A percentile compares a stretch with the other conserved stretches of the same genome.
Conservation (phyloP, 177 flowering plant species). For the Vitis hybrid region DNA sequence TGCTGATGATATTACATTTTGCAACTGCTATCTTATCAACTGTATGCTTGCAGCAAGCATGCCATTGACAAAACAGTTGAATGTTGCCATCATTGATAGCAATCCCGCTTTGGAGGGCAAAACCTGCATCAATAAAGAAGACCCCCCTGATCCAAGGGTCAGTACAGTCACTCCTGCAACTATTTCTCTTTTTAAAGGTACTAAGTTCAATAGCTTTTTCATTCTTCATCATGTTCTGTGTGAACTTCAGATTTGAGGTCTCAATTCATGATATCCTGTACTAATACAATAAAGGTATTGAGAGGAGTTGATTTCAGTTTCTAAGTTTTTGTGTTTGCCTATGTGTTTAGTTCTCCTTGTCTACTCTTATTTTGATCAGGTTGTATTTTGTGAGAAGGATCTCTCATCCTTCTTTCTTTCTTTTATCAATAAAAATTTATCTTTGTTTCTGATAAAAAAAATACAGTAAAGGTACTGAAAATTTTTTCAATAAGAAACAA, state of each 20-base stretch:
- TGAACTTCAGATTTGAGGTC: not conserved
- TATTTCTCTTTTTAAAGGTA: conserved; percentile 88
- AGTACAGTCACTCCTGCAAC: conserved; percentile 93
- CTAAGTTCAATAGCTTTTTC: not conserved
- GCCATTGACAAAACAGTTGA: conserved; percentile 78
- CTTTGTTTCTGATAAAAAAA: too few species aligned
- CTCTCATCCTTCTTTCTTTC: too few species aligned
- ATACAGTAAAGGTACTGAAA: too few species aligned
- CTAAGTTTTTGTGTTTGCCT: too few species aligned
- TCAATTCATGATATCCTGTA: not conserved
- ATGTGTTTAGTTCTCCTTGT: too few species aligned
- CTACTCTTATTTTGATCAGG: too few species aligned
- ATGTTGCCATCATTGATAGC: conserved; percentile 87
- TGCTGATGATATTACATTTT: too few species aligned
- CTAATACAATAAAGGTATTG: too few species aligned
- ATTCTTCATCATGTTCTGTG: not conserved
- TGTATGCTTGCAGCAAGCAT: conserved; percentile 61
- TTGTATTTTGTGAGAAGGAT: too few species aligned
- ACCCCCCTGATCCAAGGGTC: conserved; percentile 92
- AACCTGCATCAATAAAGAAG: conserved; percentile 51
- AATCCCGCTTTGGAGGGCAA: conserved; percentile 60
- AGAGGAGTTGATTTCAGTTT: too few species aligned
- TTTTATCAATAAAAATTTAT: too few species aligned
- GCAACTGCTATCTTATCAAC: not conserved
- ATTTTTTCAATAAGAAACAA: too few species aligned